Conservation (phyloP, 768 basidiomycete species). For the Pulveroboletus sp. region DNA sequence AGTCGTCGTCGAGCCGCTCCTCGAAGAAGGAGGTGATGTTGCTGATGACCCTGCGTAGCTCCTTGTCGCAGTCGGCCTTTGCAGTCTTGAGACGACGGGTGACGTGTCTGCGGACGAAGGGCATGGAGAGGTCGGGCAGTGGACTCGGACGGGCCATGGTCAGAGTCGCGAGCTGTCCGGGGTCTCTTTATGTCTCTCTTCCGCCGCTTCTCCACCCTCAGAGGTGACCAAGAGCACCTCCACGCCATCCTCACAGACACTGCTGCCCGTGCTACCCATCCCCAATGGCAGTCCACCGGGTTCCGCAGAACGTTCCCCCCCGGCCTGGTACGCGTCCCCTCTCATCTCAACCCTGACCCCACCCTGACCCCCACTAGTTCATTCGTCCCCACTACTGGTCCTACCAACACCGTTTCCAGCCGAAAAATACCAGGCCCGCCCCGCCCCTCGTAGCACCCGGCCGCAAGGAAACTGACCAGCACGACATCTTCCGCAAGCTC, state of each 20-base stretch:
- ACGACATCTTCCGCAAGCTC: constrained; percentile 70
- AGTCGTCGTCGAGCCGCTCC: constrained; percentile 75
- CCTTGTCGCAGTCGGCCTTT: constrained; percentile 95
- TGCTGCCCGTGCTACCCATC: neutral
- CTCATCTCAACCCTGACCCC: neutral
- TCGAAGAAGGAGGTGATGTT: constrained; percentile 95
- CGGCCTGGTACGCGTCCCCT: constrained; percentile 17
- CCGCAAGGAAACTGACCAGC: constrained; percentile 46
- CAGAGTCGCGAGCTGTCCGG: constrained; percentile 18
- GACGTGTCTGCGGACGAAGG: constrained; percentile 89
- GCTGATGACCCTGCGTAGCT: constrained; percentile 89
- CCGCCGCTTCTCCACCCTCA: constrained; percentile 18
- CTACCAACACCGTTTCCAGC: constrained; percentile 34
- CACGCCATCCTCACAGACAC: constrained; percentile 25
- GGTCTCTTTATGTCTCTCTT: neutral
- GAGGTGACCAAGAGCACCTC: constrained; percentile 22
- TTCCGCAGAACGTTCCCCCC: constrained; percentile 27
- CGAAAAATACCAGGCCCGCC: constrained; percentile 18
- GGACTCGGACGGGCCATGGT: constrained; percentile 66
- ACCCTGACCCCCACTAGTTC: constrained; percentile 34
- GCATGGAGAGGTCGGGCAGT: constrained; percentile 82
- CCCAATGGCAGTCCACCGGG: constrained; percentile 21
- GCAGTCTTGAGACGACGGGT: constrained; percentile 89
- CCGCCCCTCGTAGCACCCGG: constrained; percentile 53
- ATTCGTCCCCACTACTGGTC: constrained; percentile 44